These are phyloP conservation scores for Antitrichia curtipendula DNA, from an alignment of 225 moss, liverwort and hornwort genomes.

Conservation along the genomic window DNA sequence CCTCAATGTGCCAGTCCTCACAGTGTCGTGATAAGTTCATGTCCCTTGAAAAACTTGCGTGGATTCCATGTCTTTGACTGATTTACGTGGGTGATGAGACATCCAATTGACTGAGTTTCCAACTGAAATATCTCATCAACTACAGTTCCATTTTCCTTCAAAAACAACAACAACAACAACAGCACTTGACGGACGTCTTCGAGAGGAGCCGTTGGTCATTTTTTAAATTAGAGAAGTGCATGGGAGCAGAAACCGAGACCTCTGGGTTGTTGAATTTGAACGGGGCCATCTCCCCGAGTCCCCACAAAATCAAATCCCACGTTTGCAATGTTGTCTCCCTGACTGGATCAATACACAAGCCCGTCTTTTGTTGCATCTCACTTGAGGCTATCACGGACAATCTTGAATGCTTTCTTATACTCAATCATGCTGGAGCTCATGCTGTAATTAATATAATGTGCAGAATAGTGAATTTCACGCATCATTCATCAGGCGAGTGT, in stretches of 20 bases:
- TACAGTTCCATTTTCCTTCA: background rate
- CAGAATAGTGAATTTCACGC: background rate
- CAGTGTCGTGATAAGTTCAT: background rate
- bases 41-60: background rate
- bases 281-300: background rate
- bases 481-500: background rate
- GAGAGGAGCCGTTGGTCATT: background rate
- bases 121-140: background rate
- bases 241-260: background rate
- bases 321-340: background rate
- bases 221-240: background rate
- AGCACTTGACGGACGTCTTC: background rate
- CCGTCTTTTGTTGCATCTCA: background rate
- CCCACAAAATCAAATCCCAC: background rate
- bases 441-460: background rate
- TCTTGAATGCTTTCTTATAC: background rate
- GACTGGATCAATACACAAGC: background rate
- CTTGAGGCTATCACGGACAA: background rate
- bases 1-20: background rate
- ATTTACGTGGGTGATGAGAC: background rate
- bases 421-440: background rate
- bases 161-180: background rate
- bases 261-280: background rate
- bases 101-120: background rate
- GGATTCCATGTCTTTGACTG: background rate